Evolutionary conservation across 768 basidiomycete species (phyloP).

Genomic region (Russula abietina): DNA sequence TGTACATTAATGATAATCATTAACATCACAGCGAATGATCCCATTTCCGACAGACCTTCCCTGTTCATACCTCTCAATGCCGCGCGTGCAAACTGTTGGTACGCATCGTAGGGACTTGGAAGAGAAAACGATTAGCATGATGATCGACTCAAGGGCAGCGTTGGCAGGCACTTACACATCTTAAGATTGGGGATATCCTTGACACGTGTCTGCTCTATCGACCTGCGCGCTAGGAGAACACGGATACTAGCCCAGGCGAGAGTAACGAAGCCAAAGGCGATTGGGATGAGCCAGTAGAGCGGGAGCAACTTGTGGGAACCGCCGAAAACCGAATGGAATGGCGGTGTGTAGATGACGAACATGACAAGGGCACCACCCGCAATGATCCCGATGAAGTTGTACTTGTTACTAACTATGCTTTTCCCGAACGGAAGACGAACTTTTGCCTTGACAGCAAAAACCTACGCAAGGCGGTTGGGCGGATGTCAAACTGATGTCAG

Average conservation of each 20-base stretch:
- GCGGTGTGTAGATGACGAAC: constrained; percentile 65
- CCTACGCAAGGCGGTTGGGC: constrained; percentile 31
- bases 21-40: not conserved
- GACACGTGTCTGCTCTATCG: constrained; percentile 48
- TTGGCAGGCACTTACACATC: constrained; percentile 56
- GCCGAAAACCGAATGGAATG: constrained; percentile 62
- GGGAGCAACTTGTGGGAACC: constrained; percentile 53
- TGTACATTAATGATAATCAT: not conserved
- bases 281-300: constrained; percentile 63
- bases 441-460: constrained; percentile 62
- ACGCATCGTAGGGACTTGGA: constrained; percentile 43
- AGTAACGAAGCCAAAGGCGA: constrained; percentile 50
- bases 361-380: constrained; percentile 58
- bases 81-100: constrained; percentile 30
- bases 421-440: constrained; percentile 60
- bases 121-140: constrained; percentile 19
- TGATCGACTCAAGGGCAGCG: not conserved
- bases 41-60: not conserved
- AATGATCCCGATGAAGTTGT: constrained; percentile 59
- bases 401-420: constrained; percentile 49
- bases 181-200: constrained; percentile 61
- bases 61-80: not conserved
- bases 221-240: constrained; percentile 51
- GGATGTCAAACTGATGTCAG: not conserved
- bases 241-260: constrained; percentile 54